Base-by-base conservation (phyloP, 768 basidiomycete species). In the Pleurotus platypus region DNA sequence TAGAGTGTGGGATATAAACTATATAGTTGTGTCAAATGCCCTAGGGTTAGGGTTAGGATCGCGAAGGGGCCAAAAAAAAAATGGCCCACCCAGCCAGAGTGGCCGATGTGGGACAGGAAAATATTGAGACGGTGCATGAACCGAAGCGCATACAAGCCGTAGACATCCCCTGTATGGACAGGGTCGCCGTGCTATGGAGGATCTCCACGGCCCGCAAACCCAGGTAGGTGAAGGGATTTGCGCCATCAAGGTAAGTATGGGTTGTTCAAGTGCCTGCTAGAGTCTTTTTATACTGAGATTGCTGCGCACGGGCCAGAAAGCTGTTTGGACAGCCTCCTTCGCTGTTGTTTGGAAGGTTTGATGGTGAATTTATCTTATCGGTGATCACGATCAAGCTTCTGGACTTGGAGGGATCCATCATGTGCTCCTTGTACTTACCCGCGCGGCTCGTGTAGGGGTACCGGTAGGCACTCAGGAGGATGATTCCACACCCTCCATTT, bases 181-280 rank as follows among this genome's bases (percentile, higher is more conserved):
- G 64, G 80, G 83, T 84, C 83, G 82, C 83, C 83, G 81, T 84
- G 82, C 83, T 83, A 84, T 84, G 83, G 72, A 78, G 77, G 70
- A 64, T 74, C 70, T 77, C 77, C 68, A 75, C 70, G 62, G 75
- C 79, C 84, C 81, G 80, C 72, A 82, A 73, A 70, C 78, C 80
- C 79, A 59, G 75, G 67, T 74, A 75, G 55, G 0, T 81, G 81
- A 83, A 81, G 71, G 78, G 69, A 72, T 71, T 62, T 75, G 70
- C 80, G 78, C 82, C 82, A 81, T 82, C 81, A 83, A 83, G 80
- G 81, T 83, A 81, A 81, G 79, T 82, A 81, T 82, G 77, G 78
- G 46, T 49, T 70, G 39, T 47, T 20, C 1, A 2, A 0, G 12
- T 63, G 58, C 42, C 22, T 13, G 20, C 8, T 35, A 6, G 38